Evolutionary conservation across 495 filamentous ascomycete genomes (phyloP).

Genomic region (Xylaria curta): DNA sequence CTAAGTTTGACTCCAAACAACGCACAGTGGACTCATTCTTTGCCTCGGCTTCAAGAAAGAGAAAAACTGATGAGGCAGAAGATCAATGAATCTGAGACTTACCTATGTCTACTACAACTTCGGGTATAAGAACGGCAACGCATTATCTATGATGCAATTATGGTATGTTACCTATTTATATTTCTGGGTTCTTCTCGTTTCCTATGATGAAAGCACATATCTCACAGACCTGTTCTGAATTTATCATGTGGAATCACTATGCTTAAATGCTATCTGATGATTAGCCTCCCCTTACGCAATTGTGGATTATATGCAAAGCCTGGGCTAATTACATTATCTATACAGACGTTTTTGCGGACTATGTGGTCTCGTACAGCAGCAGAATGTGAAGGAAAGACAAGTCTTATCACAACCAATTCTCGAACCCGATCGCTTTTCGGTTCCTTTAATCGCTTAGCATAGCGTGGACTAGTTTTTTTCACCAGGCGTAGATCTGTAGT

Average conservation of each 20-base stretch:
- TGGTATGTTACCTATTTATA: conserved; percentile 41
- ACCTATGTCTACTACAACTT: background rate
- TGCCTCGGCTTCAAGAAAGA: conserved; percentile 55
- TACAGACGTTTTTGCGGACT: background rate
- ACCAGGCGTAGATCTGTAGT: conserved; percentile 4
- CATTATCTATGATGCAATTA: background rate
- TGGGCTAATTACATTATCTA: conserved; percentile 5
- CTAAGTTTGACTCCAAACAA: conserved; percentile 73
- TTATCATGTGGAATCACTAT: conserved; percentile 63
- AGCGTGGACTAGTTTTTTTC: background rate
- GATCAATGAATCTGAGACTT: conserved; percentile 1
- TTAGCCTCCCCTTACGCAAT: conserved; percentile 10
- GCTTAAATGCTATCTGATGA: conserved; percentile 84
- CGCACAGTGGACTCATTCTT: conserved; percentile 80
- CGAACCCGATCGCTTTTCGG: background rate
- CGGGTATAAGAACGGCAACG: background rate
- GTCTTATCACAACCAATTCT: too few species aligned
- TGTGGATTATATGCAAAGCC: conserved; percentile 8
- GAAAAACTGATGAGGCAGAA: conserved; percentile 37
- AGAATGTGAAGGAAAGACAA: background rate
- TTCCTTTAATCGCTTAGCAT: background rate
- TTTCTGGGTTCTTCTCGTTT: background rate
- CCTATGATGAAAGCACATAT: conserved; percentile 69
- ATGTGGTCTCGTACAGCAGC: background rate
- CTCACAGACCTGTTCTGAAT: conserved; percentile 86